Evolutionary conservation across 1,284 basidiomycete genomes (phyloP).

Genomic region (Volvariella surrecta): DNA sequence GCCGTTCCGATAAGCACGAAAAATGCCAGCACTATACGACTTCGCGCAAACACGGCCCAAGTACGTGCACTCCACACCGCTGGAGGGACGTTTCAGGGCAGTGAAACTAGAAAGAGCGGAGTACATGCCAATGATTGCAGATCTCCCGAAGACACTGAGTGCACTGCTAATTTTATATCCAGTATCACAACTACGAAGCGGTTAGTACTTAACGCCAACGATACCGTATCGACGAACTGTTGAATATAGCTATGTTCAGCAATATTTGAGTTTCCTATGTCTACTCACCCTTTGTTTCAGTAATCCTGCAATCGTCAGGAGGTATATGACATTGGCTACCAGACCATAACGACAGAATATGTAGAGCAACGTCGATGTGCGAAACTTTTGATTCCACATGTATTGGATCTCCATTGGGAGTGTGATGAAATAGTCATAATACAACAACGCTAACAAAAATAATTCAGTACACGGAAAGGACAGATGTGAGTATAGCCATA

Average conservation of each 20-base stretch:
- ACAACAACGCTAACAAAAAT: constrained; percentile 15
- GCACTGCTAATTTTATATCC: constrained; percentile 22
- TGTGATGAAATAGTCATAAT: constrained; percentile 25
- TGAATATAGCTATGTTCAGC: too few relatives aligned
- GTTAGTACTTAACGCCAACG: not conserved
- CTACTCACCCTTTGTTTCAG: constrained; percentile 14
- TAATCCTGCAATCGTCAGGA: constrained; percentile 19
- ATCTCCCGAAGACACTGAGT: constrained; percentile 23
- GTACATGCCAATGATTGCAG: constrained; percentile 22
- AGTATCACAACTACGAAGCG: constrained; percentile 18
- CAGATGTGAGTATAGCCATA: too few relatives aligned
- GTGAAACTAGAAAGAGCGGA: not conserved
- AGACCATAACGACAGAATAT: constrained; percentile 26
- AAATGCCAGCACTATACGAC: constrained; percentile 15
- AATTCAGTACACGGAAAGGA: too few relatives aligned
- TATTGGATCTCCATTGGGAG: constrained; percentile 21
- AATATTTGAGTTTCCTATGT: too few relatives aligned
- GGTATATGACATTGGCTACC: constrained; percentile 23
- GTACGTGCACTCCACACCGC: constrained; percentile 23
- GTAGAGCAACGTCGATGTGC: constrained; percentile 24
- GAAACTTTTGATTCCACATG: constrained; percentile 22
- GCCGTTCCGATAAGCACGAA: constrained; percentile 19
- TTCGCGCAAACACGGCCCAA: constrained; percentile 22
- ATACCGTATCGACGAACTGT: too few relatives aligned
- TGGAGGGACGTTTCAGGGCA: constrained; percentile 6